These are phyloP conservation scores for Candida tropicalis DNA, from an alignment of 1,139 yeast genomes.

Conservation along the genomic window DNA sequence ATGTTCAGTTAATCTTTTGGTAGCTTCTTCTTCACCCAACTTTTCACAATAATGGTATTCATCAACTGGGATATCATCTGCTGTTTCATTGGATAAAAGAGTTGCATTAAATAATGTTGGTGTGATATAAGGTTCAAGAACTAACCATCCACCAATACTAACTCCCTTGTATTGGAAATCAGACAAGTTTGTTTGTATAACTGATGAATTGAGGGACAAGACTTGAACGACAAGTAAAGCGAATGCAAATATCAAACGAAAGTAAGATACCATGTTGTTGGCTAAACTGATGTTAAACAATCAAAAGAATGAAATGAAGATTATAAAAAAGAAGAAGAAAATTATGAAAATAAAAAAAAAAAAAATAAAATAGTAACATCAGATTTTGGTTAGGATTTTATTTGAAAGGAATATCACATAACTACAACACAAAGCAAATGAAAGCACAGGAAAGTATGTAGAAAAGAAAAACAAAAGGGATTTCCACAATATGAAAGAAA, in stretches of 20 bases:
- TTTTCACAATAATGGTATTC: constrained; percentile 55
- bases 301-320: no score
- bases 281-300: no score
- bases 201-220: constrained; percentile 3
- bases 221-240: background rate
- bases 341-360: background rate
- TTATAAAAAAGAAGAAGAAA: background rate
- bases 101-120: constrained; percentile 55
- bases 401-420: no score
- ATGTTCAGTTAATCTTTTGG: constrained; percentile 45
- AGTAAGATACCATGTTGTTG: background rate
- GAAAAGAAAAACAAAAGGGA: background rate
- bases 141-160: constrained; percentile 68
- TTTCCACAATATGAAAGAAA: background rate
- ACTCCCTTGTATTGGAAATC: constrained; percentile 48
- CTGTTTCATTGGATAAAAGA: constrained; percentile 24
- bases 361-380: no score
- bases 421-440: no score
- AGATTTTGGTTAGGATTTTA: background rate
- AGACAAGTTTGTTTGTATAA: constrained; percentile 16
- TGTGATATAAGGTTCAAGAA: constrained; percentile 65
- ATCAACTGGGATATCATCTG: constrained; percentile 51
- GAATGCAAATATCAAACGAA: constrained; percentile 2
- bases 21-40: constrained; percentile 50
- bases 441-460: no score